These are phyloP conservation scores for Gentiana macrophylla DNA, from an alignment of 257 asterid species.

Conservation along the genomic window DNA sequence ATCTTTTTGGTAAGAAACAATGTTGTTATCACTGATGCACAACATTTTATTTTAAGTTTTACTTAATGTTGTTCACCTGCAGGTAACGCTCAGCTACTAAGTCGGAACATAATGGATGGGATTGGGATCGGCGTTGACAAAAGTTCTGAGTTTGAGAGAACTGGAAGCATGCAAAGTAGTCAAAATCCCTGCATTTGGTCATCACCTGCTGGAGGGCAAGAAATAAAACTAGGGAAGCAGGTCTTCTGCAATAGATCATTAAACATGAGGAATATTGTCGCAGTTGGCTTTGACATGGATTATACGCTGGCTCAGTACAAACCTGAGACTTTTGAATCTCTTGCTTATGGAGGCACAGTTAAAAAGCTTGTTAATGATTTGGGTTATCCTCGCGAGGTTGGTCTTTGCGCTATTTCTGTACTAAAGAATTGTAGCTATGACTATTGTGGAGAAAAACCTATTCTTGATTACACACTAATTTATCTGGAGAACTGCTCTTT, in stretches of 20 bases:
- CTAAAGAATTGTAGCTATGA: background rate
- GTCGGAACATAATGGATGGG: constrained; percentile 41
- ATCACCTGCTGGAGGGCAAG: constrained; percentile 67
- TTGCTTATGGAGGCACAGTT: constrained; percentile 87
- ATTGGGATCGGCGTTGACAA: constrained; percentile 18
- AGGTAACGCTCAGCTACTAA: constrained; percentile 34
- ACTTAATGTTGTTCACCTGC: constrained; percentile 20
- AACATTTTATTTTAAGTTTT: background rate
- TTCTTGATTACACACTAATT: background rate
- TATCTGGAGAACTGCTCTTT: background rate
- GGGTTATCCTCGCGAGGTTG: constrained; percentile 89
- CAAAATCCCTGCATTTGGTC: constrained; percentile 54
- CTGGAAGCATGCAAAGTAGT: constrained; percentile 22
- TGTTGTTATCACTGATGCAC: background rate
- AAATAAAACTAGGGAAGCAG: constrained; percentile 56
- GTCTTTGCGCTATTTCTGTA: constrained; percentile 8
- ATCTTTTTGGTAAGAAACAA: background rate
- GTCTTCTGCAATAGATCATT: constrained; percentile 92
- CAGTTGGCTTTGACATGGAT: constrained; percentile 99
- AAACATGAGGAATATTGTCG: constrained; percentile 80
- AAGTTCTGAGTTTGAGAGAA: constrained; percentile 28
- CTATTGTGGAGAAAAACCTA: too few species aligned
- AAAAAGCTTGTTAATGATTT: constrained; percentile 77
- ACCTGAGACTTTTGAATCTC: constrained; percentile 90
- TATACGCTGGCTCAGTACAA: constrained; percentile 92